phyloP scores from a whole-genome alignment of 2,329 filamentous ascomycete species.

The Zymoseptoria ardabiliae region DNA sequence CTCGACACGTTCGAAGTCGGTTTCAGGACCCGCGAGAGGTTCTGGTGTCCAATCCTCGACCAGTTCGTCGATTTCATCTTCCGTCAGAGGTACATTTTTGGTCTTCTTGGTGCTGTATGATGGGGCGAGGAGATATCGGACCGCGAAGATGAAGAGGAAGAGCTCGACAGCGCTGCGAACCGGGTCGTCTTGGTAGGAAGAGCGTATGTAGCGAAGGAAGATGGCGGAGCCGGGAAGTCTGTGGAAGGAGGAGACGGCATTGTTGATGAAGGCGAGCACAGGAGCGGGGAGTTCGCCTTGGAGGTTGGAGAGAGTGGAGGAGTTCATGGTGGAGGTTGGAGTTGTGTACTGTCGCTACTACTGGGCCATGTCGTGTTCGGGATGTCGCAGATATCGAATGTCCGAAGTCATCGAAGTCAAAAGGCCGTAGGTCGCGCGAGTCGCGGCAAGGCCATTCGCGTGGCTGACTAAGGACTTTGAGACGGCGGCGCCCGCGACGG shows the following conservation, averaged over 20 bases:
- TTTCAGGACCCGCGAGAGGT: conserved; percentile 70
- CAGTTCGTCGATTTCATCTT: conserved; percentile 95
- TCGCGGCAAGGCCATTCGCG: no score
- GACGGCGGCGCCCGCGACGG: no score
- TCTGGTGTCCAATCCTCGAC: conserved; percentile 96
- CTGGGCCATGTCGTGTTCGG: not conserved
- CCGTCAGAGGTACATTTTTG: conserved; percentile 79
- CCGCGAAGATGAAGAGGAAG: conserved; percentile 88
- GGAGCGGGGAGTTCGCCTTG: conserved; percentile 50
- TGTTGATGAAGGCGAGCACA: conserved; percentile 48
- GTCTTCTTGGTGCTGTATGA: conserved; percentile 88
- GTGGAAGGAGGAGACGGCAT: conserved; percentile 61
- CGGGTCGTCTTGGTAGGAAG: conserved; percentile 95
- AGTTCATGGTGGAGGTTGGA: conserved; percentile 9
- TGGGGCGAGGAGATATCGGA: conserved; percentile 84
- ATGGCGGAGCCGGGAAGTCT: conserved; percentile 91
- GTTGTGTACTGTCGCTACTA: not conserved
- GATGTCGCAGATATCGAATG: not conserved
- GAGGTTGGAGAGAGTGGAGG: conserved; percentile 17
- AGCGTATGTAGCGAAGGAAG: conserved; percentile 88
- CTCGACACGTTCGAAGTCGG: conserved; percentile 69
- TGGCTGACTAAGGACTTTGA: not conserved
- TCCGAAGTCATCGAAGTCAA: not conserved
- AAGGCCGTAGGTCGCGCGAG: no score
- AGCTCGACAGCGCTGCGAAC: conserved; percentile 89